Evolutionary conservation across 1,284 basidiomycete genomes (phyloP).

Genomic region (Sporisorium sorghi): DNA sequence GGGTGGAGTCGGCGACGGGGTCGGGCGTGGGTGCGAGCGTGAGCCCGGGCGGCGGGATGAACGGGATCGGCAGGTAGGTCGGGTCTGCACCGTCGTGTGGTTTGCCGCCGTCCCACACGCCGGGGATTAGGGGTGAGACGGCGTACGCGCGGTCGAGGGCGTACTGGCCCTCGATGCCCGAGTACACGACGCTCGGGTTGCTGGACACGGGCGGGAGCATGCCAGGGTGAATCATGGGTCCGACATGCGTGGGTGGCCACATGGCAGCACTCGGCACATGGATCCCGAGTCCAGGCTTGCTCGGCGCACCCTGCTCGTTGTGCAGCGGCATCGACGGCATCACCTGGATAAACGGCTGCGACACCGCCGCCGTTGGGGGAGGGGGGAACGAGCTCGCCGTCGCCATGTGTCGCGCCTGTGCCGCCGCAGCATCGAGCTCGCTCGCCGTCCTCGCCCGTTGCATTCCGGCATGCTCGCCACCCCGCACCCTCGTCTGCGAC

Average conservation of each 20-base stretch:
- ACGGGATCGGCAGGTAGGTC: constrained; percentile 12
- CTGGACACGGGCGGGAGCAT: constrained; percentile 1
- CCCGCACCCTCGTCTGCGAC: background rate
- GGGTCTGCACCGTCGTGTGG: background rate
- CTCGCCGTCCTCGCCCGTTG: constrained; percentile 16
- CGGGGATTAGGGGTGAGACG: background rate
- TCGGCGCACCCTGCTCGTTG: background rate
- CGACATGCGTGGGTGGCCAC: constrained; percentile 5
- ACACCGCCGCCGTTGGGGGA: background rate
- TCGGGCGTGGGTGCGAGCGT: background rate
- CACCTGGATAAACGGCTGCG: constrained; percentile 11
- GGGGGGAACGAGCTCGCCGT: background rate
- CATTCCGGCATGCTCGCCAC: background rate
- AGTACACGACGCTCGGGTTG: constrained; percentile 6
- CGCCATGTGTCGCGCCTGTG: constrained; percentile 1
- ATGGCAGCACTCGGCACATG: constrained; percentile 7
- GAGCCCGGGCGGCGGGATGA: constrained; percentile 19
- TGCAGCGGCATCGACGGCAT: background rate
- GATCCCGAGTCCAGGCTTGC: constrained; percentile 14
- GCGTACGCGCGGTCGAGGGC: constrained; percentile 2
- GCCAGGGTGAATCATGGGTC: background rate
- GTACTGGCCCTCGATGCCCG: constrained; percentile 12
- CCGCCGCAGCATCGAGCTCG: constrained; percentile 18
- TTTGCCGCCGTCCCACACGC: constrained; percentile 5
- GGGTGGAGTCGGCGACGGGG: background rate